Evolutionary conservation across 768 basidiomycete genomes (phyloP).

Genomic region (Phanerodontia chrysosporium): DNA sequence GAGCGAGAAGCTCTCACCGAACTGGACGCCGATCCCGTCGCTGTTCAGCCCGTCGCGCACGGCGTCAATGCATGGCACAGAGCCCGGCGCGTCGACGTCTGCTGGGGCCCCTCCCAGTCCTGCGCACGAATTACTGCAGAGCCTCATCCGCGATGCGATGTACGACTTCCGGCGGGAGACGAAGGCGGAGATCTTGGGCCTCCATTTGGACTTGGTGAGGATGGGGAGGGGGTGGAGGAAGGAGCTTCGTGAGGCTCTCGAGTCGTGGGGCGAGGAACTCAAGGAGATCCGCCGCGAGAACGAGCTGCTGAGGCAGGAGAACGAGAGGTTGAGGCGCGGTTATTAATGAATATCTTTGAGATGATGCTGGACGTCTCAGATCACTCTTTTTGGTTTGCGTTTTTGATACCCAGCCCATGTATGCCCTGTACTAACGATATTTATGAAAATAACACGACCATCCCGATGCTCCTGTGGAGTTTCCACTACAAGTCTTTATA

Average conservation of each 20-base stretch:
- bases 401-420: neutral
- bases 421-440: neutral
- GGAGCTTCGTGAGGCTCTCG: constrained; percentile 59
- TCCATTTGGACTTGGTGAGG: constrained; percentile 69
- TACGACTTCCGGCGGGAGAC: constrained; percentile 69
- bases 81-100: neutral
- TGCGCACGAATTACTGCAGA: constrained; percentile 59
- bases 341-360: constrained; percentile 19
- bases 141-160: constrained; percentile 68
- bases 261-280: constrained; percentile 58
- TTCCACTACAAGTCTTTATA: neutral
- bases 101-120: constrained; percentile 26
- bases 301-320: constrained; percentile 60
- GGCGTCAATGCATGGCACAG: neutral
- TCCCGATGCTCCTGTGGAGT: neutral
- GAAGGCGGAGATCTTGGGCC: constrained; percentile 65
- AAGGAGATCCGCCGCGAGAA: constrained; percentile 41
- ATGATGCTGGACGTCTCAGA: neutral
- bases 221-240: constrained; percentile 68
- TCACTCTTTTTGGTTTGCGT: neutral
- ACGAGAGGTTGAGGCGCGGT: constrained; percentile 44
- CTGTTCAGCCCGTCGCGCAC: constrained; percentile 2
- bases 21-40: constrained; percentile 5
- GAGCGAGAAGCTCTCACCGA: constrained; percentile 20
- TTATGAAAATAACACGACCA: neutral